Evolutionary conservation across 108 stramenopile genomes (phyloP), one percentile per base, ranked within the genome.

Genomic region (Pseudonitzschia multiseries): DNA sequence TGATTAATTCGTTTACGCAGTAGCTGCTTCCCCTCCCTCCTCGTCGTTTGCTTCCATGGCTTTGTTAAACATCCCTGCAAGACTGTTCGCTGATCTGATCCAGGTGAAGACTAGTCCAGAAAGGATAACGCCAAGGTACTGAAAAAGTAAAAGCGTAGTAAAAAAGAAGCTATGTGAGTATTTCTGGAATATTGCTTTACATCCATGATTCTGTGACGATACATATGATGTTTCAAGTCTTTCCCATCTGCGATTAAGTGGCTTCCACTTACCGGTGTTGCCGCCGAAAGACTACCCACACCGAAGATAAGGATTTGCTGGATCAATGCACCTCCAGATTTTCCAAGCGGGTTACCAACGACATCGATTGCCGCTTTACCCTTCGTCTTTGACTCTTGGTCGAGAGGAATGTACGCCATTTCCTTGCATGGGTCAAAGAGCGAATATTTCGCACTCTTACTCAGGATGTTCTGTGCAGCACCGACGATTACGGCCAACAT

Each of bases 281-380:
- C 85, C 42, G 93, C 93, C 46, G 90, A 86, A 54, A 97, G 85
- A 75, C 93, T 95, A 8, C 96, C 96, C 36, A 97, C 88, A 2
- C 81, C 86, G 75, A 97, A 92, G 56, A 97, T 97, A 9, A 97
- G 79, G 32, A 94, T 52, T 69, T 97, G 96, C 80, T 98, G 98
- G 72, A 97, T 90, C 84, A 99, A 73, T 41, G 97, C 91, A 22
- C 99, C 99, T 32, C 99, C 99, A 68, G 85, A 86, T 83, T 99
- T 98, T 26, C 98, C 98, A 21, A 99, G 83, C 40, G 96, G 96
- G 75, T 97, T 97, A 21, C 98, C 99, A 53, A 98, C 91, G 32
- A 98, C 98, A 80, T 99, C 99, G 28, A 99, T 92, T 40, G 99
- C 99, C 32, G 99, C 99, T 80, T 99, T 99, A 60, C 99, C 99